Base-by-base conservation (phyloP, 2,329 filamentous ascomycete species). In the Beauveria sp. region DNA sequence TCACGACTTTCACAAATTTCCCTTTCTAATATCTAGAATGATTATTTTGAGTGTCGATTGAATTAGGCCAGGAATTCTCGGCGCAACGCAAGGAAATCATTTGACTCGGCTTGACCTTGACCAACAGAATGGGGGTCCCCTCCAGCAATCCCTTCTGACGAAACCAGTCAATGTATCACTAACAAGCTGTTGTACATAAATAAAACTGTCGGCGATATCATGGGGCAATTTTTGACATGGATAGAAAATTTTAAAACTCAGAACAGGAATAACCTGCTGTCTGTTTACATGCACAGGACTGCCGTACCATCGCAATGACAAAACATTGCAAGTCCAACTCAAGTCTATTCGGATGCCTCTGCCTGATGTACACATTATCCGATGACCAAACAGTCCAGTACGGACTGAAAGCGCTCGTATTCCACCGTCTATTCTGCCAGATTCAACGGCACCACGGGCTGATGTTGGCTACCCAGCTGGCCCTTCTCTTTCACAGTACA, bases 291-390 rank as follows among this genome's bases (percentile, higher is more conserved):
- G 20, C 12, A 10, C 12, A 22, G 45, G 22, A 47, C 45, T 22
- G 45, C 16, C 12, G 22, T 47, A 47, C 45, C 12, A 26, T 16
- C 26, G 8, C 22, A 16, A 54, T 30, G 22, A n/a, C 54, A 46
- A 53, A 45, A 47, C 34, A 22, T 52, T 46, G 18, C 18, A 34
- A 58, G 46, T 50, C 47, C n/a, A 62, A 47, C 40, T 16, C 53
- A 38, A 42, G 46, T 58, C 47, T 46, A 52, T 58, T 62, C 46
- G 60, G 47, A 52, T 45, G 40, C 47, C 60, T 55, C 40, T 61
- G 47, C 49, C 40, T 62, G 58, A 58, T 62, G 54, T 62, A 62
- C 60, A 62, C 40, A 58, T 47, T 16, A 53, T 58, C 60, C 60
- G 54, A 42, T 58, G 54, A 53, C 54, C 47, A 49, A n/a, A 47